Conservation (phyloP, 1,284 basidiomycete genomes). For the Neonothopanus nambi region DNA sequence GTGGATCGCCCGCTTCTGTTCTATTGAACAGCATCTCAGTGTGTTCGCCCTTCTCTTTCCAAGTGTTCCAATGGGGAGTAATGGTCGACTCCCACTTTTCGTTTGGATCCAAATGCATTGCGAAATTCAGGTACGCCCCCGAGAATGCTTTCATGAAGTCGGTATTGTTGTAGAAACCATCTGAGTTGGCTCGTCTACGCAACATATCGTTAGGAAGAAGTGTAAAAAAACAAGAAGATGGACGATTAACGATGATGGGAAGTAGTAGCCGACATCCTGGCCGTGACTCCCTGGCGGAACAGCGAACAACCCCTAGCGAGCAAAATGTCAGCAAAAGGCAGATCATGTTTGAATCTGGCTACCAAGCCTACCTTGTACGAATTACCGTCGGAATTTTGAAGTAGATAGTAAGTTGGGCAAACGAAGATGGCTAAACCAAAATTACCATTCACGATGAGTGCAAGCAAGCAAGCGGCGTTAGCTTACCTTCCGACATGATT, state of each 20-base stretch:
- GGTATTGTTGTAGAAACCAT: slow-evolving; percentile 21
- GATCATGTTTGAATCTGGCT: not conserved
- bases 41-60: not conserved
- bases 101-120: slow-evolving; percentile 25
- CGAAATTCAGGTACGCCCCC: slow-evolving; percentile 24
- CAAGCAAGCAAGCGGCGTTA: not conserved
- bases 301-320: slow-evolving; percentile 13
- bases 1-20: slow-evolving; percentile 10
- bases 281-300: slow-evolving; percentile 23
- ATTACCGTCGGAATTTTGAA: not conserved
- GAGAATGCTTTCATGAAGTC: slow-evolving; percentile 25
- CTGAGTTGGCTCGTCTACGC: not conserved
- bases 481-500: slow-evolving; percentile 34
- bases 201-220: not conserved
- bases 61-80: slow-evolving; percentile 23
- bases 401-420: slow-evolving; percentile 25
- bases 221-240: not conserved
- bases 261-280: slow-evolving; percentile 22
- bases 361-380: not conserved
- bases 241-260: slow-evolving; percentile 11
- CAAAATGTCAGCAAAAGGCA: not conserved
- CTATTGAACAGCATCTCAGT: slow-evolving; percentile 25
- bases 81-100: slow-evolving; percentile 19
- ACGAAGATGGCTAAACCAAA: slow-evolving; percentile 22
- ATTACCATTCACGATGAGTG: not conserved